Base-by-base conservation (phyloP, 345 rosid genomes). In the Citrus unshiu region DNA sequence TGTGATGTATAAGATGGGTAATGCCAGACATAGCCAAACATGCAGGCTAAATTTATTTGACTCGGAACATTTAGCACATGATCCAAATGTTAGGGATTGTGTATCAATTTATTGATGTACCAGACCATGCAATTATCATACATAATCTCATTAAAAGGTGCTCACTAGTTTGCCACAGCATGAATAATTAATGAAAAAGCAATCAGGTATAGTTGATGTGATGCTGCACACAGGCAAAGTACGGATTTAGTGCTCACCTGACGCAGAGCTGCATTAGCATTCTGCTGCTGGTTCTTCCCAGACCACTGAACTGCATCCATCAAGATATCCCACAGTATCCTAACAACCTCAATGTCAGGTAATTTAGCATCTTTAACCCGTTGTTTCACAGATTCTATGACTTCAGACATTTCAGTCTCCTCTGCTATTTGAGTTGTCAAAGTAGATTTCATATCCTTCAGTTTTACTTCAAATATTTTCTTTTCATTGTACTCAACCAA, bases 281-380 rank as follows among this genome's bases (percentile, higher is more conserved):
- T 97, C 87, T 94, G 99, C 88, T 97, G 97, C 89, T 97, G 98
- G 87, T 93, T 97, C 93, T 93, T 94, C 68, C 99, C 98, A 80
- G 98, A 94, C 98, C 98, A 94, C 81, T 93, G 99, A 76, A 97
- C 98, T 79, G 97, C 99, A 88, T 94, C 99, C 98, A 93, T 97
- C 72, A 97, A 68, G 37, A 91, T 91, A 90, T 97, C 98, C 99
- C 99, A 97, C 75, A 93, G 79, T 70, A 92, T 90, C 70, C 97
- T 85, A 73, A 97, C 90, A 35, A 92, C 84, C 86, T 97, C 98
- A 68, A 83, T 73, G 37, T 94, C 97, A 8, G 89, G 98, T 51
- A 96, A 86, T 70, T 91, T 91, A 68, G 97, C 98, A 78, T 97
- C 99, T 78, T 84, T 88, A 43, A 93, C 92, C 64, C 83, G 90